Evolutionary conservation across 1,139 yeast species (phyloP), one percentile per base, ranked within the genome.

Genomic region (Pichia sp.): DNA sequence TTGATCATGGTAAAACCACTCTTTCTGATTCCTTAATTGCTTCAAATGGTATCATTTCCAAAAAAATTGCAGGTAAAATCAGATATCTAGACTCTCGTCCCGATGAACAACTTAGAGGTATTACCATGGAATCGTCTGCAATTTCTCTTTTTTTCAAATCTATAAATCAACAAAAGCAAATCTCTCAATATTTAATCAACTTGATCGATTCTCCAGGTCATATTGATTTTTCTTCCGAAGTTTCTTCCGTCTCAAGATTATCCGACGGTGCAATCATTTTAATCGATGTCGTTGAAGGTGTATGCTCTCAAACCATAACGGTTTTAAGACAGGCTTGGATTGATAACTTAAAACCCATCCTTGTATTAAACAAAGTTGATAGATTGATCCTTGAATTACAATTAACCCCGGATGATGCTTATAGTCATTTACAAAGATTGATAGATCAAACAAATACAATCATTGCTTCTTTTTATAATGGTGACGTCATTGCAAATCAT

Each of bases 181-280:
- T 84, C 36, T 80, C 78, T 43, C 96, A 93, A 63, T 88, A 89
- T 69, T 73, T 93, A 53, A 85, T 95, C 67, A 95, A 95, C 64
- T 76, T 95, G 62, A 91, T 95, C 52, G 99, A 95, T 70, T 93
- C 98, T 0, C 99, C 99, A 0, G 99, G 99, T 11, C 99, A 95
- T 65, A 90, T 95, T 59, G 99, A 95, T 69, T 95, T 95, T 66
- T 86, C 96, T 0, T 86, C 95, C 9, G 99, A 95, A 66, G 99
- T 95, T 0, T 87, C 96, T 18, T 87, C 96, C 0, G 96, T 98
- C 0, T 89, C 98, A 2, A 76, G 99, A 64, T 73, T 95, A 48
- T 95, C 98, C 70, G 99, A 95, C 67, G 98, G 98, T 39, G 97
- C 98, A 0, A 85, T 95, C 6, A 95, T 95, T 0, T 73, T 95